Evolutionary conservation across 2,329 filamentous ascomycete species (phyloP), one percentile per base, ranked within the genome.

Genomic region (Verticillium nubilum): DNA sequence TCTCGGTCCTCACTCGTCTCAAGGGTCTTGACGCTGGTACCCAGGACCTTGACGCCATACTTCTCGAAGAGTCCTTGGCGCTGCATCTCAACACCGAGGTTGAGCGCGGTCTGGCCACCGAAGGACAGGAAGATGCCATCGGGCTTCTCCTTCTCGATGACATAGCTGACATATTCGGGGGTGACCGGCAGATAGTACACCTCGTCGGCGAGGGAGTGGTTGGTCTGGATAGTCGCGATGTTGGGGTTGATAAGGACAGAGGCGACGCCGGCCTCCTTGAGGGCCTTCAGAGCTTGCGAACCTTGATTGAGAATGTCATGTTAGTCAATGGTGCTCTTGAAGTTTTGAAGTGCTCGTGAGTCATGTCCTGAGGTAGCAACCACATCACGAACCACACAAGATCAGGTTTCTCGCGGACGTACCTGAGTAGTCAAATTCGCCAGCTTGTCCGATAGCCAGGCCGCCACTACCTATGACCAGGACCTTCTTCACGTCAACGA

Each of bases 371-470:
- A 53, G 52, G 27, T 25, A 23, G 52, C 10, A 25, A n/a, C 52
- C 10, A 53, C 5, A 17, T 15, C 25, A 53, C 52, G 17, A 53
- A 29, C 23, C 25, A 28, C 25, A 7, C 5, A 17, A 5, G 10
- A 29, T 17, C 6, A 23, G 26, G 15, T 2, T 29, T 5, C 1
- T 15, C 13, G 52, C 25, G 26, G 64, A 82, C 87, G 66, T 82
- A 96, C 92, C 94, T 75, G 95, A 98, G 77, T 98, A 98, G 78
- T 98, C 94, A 70, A 98, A 98, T 80, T 98, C 94, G 79, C 94
- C 94, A 65, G 94, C 94, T 78, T 98, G 94, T 64, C 94, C 94
- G 85, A 98, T 98, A 74, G 91, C 92, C 67, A 98, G 84, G 76
- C 94, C 94, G 79, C 94, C 94, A 78, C 89, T 93, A 61, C 94